Percentiles rank a stretch among this genome's conserved stretches.
Conservation (phyloP, 768 basidiomycete genomes). For the Arthromyces matolae region DNA sequence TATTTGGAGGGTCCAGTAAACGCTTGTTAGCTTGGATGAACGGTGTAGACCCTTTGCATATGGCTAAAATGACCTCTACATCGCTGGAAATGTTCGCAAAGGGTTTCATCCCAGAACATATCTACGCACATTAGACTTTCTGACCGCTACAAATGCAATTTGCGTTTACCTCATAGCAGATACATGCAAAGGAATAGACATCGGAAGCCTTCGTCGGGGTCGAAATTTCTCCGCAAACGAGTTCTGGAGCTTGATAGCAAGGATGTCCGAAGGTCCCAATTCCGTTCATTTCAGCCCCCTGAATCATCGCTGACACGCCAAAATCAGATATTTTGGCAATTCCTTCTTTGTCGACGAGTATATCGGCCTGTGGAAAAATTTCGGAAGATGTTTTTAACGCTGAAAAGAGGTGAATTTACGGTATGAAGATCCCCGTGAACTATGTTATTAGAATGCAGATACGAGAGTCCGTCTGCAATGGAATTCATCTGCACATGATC, state of each 20-base stretch:
- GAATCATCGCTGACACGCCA: not conserved
- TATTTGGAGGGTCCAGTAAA: not conserved
- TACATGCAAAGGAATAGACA: not conserved
- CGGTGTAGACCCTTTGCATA: not conserved
- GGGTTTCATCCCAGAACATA: not conserved
- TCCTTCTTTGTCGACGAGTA: constrained; percentile 6
- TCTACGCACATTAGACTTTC: not conserved
- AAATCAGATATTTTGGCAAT: constrained; percentile 7
- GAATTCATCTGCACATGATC: not conserved
- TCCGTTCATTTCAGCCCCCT: not conserved
- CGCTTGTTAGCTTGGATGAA: not conserved
- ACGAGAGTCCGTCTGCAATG: not conserved
- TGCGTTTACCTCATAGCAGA: not conserved
- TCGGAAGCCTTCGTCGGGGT: not conserved
- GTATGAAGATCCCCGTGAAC: constrained; percentile 7
- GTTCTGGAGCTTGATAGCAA: constrained; percentile 5
- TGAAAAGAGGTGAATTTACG: not conserved
- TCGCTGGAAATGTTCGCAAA: not conserved
- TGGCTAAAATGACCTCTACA: constrained; percentile 5
- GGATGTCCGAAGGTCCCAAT: not conserved
- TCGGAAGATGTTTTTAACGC: not conserved
- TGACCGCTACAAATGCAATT: no score
- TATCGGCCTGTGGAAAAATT: constrained; percentile 5
- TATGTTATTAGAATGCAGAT: constrained; percentile 2
- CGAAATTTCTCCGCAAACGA: not conserved